Evolutionary conservation across 176 grass and related monocot species (phyloP).

Genomic region (Carex parvula): DNA sequence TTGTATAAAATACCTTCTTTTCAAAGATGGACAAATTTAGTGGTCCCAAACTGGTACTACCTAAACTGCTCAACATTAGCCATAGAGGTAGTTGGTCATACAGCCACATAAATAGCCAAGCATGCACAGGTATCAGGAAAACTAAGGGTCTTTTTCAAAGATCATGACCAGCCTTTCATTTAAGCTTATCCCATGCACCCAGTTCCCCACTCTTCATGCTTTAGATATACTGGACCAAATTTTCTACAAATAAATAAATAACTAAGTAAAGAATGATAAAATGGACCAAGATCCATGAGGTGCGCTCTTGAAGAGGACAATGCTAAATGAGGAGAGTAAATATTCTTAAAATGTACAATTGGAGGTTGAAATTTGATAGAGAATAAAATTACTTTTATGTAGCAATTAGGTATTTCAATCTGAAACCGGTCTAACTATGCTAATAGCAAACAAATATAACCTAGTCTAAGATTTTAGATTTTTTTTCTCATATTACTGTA

Average conservation of each 20-base stretch:
- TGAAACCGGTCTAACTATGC: background rate
- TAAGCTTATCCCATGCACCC: background rate
- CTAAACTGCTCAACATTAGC: background rate
- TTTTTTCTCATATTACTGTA: background rate
- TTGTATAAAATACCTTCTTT: background rate
- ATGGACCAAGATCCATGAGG: background rate
- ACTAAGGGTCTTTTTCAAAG: background rate
- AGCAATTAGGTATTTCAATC: background rate
- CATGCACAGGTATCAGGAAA: background rate
- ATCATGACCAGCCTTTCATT: background rate
- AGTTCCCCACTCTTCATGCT: background rate
- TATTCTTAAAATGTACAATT: background rate
- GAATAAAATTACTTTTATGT: background rate
- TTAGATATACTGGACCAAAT: background rate
- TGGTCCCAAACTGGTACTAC: background rate
- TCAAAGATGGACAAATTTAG: background rate
- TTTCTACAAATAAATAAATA: constrained; percentile 12
- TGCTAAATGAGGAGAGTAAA: background rate
- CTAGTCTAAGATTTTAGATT: background rate
- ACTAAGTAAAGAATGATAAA: background rate
- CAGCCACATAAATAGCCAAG: constrained; percentile 8
- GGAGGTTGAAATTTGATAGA: background rate
- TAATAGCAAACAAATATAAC: background rate
- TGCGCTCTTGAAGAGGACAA: background rate
- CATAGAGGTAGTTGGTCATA: background rate